Evolutionary conservation across 2,329 filamentous ascomycete species (phyloP), one percentile per base, ranked within the genome.

Genomic region (Scleromitrula shiraiana): DNA sequence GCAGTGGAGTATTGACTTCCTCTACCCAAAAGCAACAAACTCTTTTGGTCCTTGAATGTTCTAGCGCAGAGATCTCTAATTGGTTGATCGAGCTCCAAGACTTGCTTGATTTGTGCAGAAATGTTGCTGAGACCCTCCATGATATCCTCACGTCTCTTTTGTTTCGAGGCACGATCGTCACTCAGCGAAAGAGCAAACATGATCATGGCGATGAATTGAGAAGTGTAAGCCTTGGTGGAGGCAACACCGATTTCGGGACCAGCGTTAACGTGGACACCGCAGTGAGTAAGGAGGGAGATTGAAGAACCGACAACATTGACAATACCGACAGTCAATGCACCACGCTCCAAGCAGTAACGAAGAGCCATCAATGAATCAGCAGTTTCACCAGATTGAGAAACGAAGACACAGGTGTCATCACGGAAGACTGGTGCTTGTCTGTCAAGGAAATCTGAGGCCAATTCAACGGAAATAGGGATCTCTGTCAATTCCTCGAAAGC

Each of bases 251-350:
- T 97, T 70, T 98, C 93, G 46, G 93, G 93, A 49, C 93, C 93
- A 59, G 93, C 93, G 71, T 98, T 98, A 76, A 98, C 90, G 76
- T 98, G 93, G 48, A 98, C 93, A 89, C 93, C 93, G 64, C 93
- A 98, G 80, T 98, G 93, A 56, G 93, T 98, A 63, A 98, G 85
- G 61, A 98, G 84, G 39, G 93, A 98, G 70, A 98, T 98, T 65
- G 90, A 96, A 49, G 93, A 97, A 62, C 93, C 93, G 62, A 98
- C 93, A 53, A 95, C 89, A 73, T 98, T 98, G 70, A 98, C 93
- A 59, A 97, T 90, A 74, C 93, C 93, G 57, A 98, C 93, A 36
- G 93, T 97, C 69, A 98, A 75, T 42, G 93, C 93, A 63, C 93
- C 93, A 56, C 93, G 89, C 78, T 98, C 93, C 67, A 98, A 75